These are phyloP conservation scores for Geranomyces michiganensis DNA, from an alignment of 192 early-diverging fungal species.

Conservation along the genomic window DNA sequence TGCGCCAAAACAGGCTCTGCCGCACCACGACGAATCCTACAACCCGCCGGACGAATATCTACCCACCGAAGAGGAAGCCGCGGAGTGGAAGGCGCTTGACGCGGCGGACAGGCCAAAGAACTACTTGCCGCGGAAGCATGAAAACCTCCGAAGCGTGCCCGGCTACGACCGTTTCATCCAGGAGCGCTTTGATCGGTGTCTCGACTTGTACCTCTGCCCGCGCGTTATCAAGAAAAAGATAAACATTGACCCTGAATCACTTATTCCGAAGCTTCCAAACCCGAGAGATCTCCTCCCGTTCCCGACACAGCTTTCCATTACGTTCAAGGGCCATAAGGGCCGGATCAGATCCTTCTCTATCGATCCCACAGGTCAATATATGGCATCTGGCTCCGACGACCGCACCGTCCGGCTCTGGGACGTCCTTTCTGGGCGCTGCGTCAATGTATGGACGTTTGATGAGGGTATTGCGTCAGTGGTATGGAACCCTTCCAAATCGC, in stretches of 20 bases:
- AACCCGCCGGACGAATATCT: slow-evolving; percentile 96
- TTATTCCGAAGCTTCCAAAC: slow-evolving; percentile 93
- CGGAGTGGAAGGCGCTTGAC: slow-evolving; percentile 79
- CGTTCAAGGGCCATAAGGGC: slow-evolving; percentile 80
- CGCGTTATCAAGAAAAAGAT: slow-evolving; percentile 84
- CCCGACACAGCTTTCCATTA: slow-evolving; percentile 77
- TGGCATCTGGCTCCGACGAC: slow-evolving; percentile 86
- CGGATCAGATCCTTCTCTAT: slow-evolving; percentile 83
- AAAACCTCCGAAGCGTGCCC: slow-evolving; percentile 79
- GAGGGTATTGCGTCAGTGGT: slow-evolving; percentile 71
- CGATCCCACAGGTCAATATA: slow-evolving; percentile 89
- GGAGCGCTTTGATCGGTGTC: slow-evolving; percentile 94
- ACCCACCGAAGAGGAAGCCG: slow-evolving; percentile 75
- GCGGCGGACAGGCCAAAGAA: slow-evolving; percentile 72
- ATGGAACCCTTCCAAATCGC: slow-evolving; percentile 86
- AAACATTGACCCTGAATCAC: slow-evolving; percentile 86
- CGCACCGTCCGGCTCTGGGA: slow-evolving; percentile 89
- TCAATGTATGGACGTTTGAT: slow-evolving; percentile 74
- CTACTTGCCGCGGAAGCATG: slow-evolving; percentile 70
- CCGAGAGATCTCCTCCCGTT: slow-evolving; percentile 95
- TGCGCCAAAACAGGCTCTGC: slow-evolving; percentile 86
- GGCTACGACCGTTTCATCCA: slow-evolving; percentile 88
- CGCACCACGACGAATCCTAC: slow-evolving; percentile 91
- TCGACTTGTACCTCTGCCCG: slow-evolving; percentile 96
- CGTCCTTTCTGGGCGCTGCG: slow-evolving; percentile 83